Base-by-base conservation (phyloP, 768 basidiomycete species). In the Dioszegia aurantiaca region DNA sequence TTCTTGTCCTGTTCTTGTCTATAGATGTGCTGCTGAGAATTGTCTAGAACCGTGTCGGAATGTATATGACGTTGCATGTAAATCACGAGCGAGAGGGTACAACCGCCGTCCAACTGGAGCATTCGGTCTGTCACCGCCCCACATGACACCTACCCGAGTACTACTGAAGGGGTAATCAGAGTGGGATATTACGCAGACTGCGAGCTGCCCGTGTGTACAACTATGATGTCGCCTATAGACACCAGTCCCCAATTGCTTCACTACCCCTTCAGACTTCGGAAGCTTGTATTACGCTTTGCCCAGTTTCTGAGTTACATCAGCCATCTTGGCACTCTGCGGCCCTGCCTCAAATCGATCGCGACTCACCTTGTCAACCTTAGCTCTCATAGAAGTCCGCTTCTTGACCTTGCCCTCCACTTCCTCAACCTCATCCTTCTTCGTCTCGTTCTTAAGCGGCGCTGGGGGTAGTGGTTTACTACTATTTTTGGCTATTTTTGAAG, bases 331-430 rank as follows among this genome's bases (percentile, higher is more conserved):
- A 40, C 16, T 28, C 27, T n/a, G 26, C 19, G 3, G 3, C 6
- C 12, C 4, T n/a, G 39, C 28, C 9, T 37, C 23, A 19, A 14
- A 41, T 24, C 3, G 16, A 31, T 30, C n/a, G 2, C 37, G 10
- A 46, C 62, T 41, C 59, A 65, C 68, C 61, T 70, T 62, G 24
- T 70, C 68, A 19, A 62, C 69, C 47, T 70, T 70, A 11, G 52
- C 66, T 19, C 66, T 39, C 69, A 67, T 61, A 42, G 58, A 61
- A 51, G 61, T 65, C 48, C 69, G 55, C 59, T 68, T 70, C 64
- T 70, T 70, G 27, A 49, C 52, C 16, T 55, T 53, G 42, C 47
- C 37, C 27, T 42, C 56, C 21, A 23, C 37, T 36, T 59, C 60
- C 30, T 45, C 62, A 42, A 48, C 56, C 21, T 36, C 48, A 16